Evolutionary conservation across 345 rosid genomes (phyloP).

Genomic region (Fremontodendron californicum): DNA sequence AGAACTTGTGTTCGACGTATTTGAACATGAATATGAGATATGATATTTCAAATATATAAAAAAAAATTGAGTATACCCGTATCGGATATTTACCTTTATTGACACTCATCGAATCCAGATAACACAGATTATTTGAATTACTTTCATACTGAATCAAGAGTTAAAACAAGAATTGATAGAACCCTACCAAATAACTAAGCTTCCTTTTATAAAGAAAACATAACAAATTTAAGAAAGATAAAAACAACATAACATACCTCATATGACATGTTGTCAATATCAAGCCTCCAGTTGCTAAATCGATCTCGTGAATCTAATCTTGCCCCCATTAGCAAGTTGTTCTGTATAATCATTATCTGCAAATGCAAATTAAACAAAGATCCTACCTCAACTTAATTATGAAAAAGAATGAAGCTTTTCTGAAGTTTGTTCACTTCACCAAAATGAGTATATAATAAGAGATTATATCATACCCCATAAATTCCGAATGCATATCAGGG

Average conservation of each 20-base stretch:
- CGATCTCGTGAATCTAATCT: constrained; percentile 26
- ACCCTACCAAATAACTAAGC: neutral
- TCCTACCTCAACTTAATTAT: neutral
- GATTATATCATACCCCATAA: neutral
- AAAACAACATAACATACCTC: constrained; percentile 26
- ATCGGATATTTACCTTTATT: too few relatives aligned
- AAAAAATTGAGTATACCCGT: too few relatives aligned
- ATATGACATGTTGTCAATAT: constrained; percentile 42
- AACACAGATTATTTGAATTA: neutral
- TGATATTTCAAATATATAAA: too few relatives aligned
- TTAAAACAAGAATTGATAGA: neutral
- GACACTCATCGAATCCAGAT: too few relatives aligned
- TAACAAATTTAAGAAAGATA: neutral
- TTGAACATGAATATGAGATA: too few relatives aligned
- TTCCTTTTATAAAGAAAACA: neutral
- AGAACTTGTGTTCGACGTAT: too few relatives aligned
- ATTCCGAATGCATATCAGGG: neutral
- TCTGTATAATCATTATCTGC: constrained; percentile 37
- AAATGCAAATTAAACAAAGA: neutral
- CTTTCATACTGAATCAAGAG: neutral
- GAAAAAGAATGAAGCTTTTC: neutral
- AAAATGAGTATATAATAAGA: neutral
- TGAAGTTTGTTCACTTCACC: neutral
- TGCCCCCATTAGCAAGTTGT: constrained; percentile 35
- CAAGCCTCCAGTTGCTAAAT: constrained; percentile 36